Evolutionary conservation across 2,329 filamentous ascomycete species (phyloP), one percentile per base, ranked within the genome.

Genomic region (Phaeosphaeria sp.): DNA sequence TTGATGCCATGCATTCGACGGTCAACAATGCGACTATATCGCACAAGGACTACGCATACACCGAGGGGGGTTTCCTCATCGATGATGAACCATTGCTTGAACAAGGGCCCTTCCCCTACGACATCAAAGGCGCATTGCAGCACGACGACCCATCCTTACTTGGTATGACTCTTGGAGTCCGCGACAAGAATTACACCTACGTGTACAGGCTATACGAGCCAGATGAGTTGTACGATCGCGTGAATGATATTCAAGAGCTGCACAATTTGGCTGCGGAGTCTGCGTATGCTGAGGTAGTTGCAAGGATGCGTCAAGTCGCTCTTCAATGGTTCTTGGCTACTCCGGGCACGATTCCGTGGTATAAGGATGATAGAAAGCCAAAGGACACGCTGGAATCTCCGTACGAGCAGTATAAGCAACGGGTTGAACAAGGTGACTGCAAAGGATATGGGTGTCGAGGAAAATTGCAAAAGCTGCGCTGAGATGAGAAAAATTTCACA

Each of bases 161-260:
- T 0, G 81, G 81, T 0, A 82, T 82, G 50, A 77, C 78, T 0
- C 74, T 82, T 0, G 69, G 73, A 2, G 59, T 79, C 2, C 67
- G 79, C 0, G 68, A 77, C 36, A 61, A 74, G 50, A 64, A 72
- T 0, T 82, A 77, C 75, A 79, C 79, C 0, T 83, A 75, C 43
- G 66, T 83, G 0, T 83, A 83, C 50, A 72, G 80, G 0, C 60
- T 82, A 1, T 83, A 83, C 52, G 81, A 83, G 58, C 73, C 78
- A 0, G 63, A 73, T 0, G 81, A 83, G 73, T 64, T 83, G 15
- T 83, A 83, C 54, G 63, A 77, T 53, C 33, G 56, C 39, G 75
- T 78, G 0, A 55, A 71, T 1, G 80, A 82, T 48, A 73, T 74
- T 0, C 66, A 75, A 6, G 80, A 80, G 69, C 54, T 77, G 44